These are phyloP conservation scores for Hebeloma cylindrosporum DNA, from an alignment of 768 basidiomycete species.

Conservation along the genomic window DNA sequence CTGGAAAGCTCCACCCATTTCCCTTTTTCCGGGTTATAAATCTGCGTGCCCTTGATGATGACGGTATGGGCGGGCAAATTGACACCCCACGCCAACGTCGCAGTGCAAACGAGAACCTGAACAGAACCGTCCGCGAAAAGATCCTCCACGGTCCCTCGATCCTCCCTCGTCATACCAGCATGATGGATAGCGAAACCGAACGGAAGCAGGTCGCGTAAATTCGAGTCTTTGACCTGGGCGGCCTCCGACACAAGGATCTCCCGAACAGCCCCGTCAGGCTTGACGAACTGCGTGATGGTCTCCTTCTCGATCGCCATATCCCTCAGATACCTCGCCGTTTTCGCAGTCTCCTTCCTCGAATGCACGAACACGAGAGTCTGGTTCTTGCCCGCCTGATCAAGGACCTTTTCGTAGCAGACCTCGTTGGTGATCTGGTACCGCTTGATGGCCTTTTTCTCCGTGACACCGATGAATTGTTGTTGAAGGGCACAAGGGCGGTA, in stretches of 20 bases:
- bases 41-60: constrained; percentile 99
- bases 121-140: constrained; percentile 90
- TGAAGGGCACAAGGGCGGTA: constrained; percentile 94
- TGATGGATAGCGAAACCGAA: constrained; percentile 99
- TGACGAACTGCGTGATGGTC: constrained; percentile 94
- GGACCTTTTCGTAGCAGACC: constrained; percentile 97
- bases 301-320: constrained; percentile 97
- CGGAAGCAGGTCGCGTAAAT: constrained; percentile 86
- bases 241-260: constrained; percentile 89
- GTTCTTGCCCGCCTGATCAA: constrained; percentile 86
- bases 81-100: constrained; percentile 99
- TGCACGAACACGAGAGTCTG: constrained; percentile 97
- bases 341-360: constrained; percentile 97
- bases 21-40: constrained; percentile 98
- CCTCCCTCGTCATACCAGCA: constrained; percentile 92
- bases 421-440: constrained; percentile 98
- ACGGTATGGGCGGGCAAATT: constrained; percentile 97
- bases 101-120: constrained; percentile 95
- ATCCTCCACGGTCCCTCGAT: constrained; percentile 90
- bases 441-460: constrained; percentile 99
- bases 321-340: constrained; percentile 91
- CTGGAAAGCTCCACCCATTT: constrained; percentile 94
- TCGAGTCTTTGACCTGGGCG: constrained; percentile 75
- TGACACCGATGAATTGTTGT: constrained; percentile 96
- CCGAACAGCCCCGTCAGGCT: constrained; percentile 86